Base-by-base conservation (phyloP, 2,329 filamentous ascomycete species). In the Claviceps fusiformis region DNA sequence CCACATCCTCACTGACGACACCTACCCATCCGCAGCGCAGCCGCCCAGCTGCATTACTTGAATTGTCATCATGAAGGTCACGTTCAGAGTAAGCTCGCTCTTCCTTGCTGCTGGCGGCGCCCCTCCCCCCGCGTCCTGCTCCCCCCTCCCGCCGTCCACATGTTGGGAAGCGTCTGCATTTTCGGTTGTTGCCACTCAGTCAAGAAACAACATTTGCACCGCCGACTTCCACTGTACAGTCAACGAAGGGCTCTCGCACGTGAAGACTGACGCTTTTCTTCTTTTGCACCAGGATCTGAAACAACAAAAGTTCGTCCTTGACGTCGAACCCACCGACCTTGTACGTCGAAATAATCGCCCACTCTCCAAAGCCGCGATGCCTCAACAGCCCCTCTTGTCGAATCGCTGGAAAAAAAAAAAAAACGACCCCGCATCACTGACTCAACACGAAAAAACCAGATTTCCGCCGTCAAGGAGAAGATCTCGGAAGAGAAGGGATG, bases 231-330 rank as follows among this genome's bases (percentile, higher is more conserved):
- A 27, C 31, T 43, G 15, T 39, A n/a, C 9, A 15, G 5, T 39
- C 35, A 9, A 17, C 33, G 24, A 39, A 54, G 15, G 17, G 11
- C 37, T 17, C 13, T 41, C 29, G 17, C 35, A 49, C 33, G 15
- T 3, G 50, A 17, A 50, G 41, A 53, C 54, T 58, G 29, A 48
- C 54, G 45, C 24, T 24, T 44, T 27, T 24, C 19, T 19, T 35
- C 17, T 15, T 33, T 19, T 52, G 43, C 13, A 27, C 24, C 64
- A 96, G 91, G 93, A 98, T 77, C 81, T 98, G 67, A 97, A 96
- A 79, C 93, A 97, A 74, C 88, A 96, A 72, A 96, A 96, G 78
- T 98, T 98, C 75, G 84, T 85, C 67, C 87, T 98, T 77, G 92
- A 97, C 63, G 89, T 90, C 67, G 91, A 97, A 72, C 89, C 91